Conservation (phyloP, 2,329 filamentous ascomycete species). For the Gremmenia infestans region DNA sequence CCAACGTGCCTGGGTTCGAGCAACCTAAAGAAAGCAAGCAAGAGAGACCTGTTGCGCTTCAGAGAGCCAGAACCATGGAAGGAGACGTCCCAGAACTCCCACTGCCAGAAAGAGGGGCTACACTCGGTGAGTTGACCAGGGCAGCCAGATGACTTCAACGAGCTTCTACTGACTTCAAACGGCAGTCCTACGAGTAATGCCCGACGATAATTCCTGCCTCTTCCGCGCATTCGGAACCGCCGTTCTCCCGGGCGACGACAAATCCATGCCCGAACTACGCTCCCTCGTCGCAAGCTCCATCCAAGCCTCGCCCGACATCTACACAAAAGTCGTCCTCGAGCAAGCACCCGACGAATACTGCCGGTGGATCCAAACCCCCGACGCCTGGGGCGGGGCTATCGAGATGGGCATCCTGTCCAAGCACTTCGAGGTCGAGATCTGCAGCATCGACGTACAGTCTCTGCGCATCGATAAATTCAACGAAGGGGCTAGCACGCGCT, state of each 20-base stretch:
- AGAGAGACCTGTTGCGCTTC: conserved; percentile 21
- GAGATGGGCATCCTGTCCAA: conserved; percentile 82
- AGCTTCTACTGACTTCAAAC: background rate
- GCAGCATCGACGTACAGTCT: conserved; percentile 73
- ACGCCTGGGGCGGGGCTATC: conserved; percentile 88
- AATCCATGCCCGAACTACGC: conserved; percentile 67
- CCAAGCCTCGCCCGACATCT: conserved; percentile 64
- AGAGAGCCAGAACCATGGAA: conserved; percentile 25
- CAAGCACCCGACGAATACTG: conserved; percentile 69
- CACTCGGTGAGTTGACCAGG: conserved; percentile 41
- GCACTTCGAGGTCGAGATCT: conserved; percentile 81
- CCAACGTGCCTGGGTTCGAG: conserved; percentile 5
- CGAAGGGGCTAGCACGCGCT: conserved; percentile 59
- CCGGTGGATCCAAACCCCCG: conserved; percentile 70
- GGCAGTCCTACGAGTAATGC: conserved; percentile 83
- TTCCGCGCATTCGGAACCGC: conserved; percentile 84
- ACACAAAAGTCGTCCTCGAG: conserved; percentile 73
- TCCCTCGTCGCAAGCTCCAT: conserved; percentile 76
- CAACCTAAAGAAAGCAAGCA: background rate
- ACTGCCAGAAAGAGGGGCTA: conserved; percentile 47
- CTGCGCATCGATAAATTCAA: conserved; percentile 71
- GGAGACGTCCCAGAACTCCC: conserved; percentile 33
- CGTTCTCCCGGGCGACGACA: conserved; percentile 57
- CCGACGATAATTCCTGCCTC: conserved; percentile 91
- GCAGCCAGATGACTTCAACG: conserved; percentile 32